A percentile compares a stretch with the other conserved stretches of the same genome.
Conservation (phyloP, 2,329 filamentous ascomycete species). For the Podosphaera leucotricha region DNA sequence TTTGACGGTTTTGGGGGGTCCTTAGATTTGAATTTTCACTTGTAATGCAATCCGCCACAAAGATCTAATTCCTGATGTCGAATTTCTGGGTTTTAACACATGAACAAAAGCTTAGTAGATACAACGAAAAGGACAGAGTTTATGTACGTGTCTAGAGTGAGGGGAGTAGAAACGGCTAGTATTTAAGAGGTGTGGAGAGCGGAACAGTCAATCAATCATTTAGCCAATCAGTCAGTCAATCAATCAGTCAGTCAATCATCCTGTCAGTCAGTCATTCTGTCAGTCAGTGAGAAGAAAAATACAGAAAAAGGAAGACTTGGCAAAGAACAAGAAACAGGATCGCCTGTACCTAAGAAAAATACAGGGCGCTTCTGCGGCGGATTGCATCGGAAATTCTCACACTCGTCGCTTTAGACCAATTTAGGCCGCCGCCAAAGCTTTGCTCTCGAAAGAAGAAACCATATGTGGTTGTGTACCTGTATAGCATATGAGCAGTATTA, state of each 20-base stretch:
- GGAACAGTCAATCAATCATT: too few species aligned
- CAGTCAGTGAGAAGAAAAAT: background rate
- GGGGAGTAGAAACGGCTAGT: background rate
- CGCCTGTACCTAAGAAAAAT: background rate
- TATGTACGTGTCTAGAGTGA: too few species aligned
- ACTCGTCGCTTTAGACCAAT: background rate
- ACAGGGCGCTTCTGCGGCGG: background rate
- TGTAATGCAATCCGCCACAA: background rate
- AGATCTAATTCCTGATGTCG: background rate
- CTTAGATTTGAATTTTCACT: background rate
- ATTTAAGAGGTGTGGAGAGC: background rate
- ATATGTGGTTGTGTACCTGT: background rate
- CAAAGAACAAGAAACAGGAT: background rate
- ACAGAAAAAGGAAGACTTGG: background rate
- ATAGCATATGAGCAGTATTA: background rate
- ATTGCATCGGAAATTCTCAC: background rate
- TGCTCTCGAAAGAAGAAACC: background rate
- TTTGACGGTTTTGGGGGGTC: background rate
- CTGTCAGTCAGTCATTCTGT: too few species aligned
- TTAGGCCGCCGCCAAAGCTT: background rate
- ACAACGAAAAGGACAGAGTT: background rate
- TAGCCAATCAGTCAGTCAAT: too few species aligned
- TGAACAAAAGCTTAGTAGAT: background rate
- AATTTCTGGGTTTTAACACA: background rate
- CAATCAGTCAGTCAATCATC: too few species aligned